Evolutionary conservation across 495 filamentous ascomycete species (phyloP).

Genomic region (Penicillium simplicissimum): DNA sequence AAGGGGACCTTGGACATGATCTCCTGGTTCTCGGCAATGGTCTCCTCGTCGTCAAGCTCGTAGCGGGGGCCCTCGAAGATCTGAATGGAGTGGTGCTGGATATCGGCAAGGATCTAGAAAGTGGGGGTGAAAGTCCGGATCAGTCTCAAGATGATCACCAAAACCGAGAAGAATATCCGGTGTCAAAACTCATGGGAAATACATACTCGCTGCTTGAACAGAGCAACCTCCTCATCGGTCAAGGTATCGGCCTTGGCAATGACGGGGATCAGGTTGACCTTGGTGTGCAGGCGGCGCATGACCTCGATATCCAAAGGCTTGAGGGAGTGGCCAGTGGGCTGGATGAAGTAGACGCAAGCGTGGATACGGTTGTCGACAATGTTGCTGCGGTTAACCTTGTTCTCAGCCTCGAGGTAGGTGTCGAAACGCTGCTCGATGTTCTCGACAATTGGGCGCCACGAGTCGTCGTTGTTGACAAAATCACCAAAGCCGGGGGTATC

Average conservation of each 20-base stretch:
- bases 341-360: constrained; percentile 98
- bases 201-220: constrained; percentile 93
- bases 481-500: constrained; percentile 98
- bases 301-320: constrained; percentile 99
- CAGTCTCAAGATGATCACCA: not conserved
- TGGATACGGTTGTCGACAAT: constrained; percentile 99
- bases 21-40: constrained; percentile 98
- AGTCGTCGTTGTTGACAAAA: constrained; percentile 99
- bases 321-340: constrained; percentile 97
- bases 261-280: constrained; percentile 99
- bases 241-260: constrained; percentile 98
- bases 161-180: not conserved
- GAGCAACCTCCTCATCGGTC: constrained; percentile 91
- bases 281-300: constrained; percentile 98
- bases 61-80: constrained; percentile 99
- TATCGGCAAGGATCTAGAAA: constrained; percentile 89
- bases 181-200: not conserved
- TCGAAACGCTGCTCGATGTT: constrained; percentile 99
- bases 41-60: constrained; percentile 98
- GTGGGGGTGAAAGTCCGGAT: not conserved
- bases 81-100: constrained; percentile 92
- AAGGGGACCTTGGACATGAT: constrained; percentile 99
- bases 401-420: constrained; percentile 96
- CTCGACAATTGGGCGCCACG: constrained; percentile 97
- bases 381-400: constrained; percentile 99